Base-by-base conservation (phyloP, 2,329 filamentous ascomycete genomes). In the Fusarium albosuccineum region DNA sequence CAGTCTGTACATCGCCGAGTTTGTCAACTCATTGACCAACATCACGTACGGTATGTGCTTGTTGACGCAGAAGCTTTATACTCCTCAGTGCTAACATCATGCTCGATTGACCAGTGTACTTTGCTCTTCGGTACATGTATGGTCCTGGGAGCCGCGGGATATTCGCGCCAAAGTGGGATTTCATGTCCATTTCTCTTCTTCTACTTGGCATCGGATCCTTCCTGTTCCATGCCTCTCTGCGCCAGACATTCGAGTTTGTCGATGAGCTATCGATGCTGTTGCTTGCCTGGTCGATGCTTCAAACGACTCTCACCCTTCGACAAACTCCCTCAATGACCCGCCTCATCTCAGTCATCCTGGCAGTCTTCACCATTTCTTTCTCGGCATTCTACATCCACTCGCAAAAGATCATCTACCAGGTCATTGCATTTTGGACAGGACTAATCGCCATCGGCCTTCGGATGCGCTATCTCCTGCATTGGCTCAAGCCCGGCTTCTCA, bases 191-290 rank as follows among this genome's bases (percentile, higher is more conserved):
- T 26, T 76, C 79, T 6, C 78, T 83, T 30, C 65, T 83, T 34
- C 40, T 77, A 7, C 76, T 84, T 34, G 82, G 83, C 53, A 50
- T 82, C 41, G 75, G 75, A 27, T 85, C 82, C 1, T 78, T 80
- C 49, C 51, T 78, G 10, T 85, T 81, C 68, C 83, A 85, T 66
- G 82, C 81, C 33, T 79, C 80, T 8, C 76, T 84, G 16, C 81
- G 77, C 53, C 80, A 82, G 49, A 71, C 71, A 2, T 72, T 81
- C 6, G 79, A 84, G 65, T 82, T 82, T 60, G 81, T 80, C 64
- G 87, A 89, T 67, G 86, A 89, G 68, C 76, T 88, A n/a, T 84
- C 85, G 55, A 88, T 88, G 86, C 81, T 88, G 30, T 75, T 85
- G 11, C 80, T 87, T 5, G 81, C 81, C 22, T 84, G 82, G 62